Evolutionary conservation across 352 stramenopile genomes (phyloP).

Genomic region (Globisporangium okanoganense): DNA sequence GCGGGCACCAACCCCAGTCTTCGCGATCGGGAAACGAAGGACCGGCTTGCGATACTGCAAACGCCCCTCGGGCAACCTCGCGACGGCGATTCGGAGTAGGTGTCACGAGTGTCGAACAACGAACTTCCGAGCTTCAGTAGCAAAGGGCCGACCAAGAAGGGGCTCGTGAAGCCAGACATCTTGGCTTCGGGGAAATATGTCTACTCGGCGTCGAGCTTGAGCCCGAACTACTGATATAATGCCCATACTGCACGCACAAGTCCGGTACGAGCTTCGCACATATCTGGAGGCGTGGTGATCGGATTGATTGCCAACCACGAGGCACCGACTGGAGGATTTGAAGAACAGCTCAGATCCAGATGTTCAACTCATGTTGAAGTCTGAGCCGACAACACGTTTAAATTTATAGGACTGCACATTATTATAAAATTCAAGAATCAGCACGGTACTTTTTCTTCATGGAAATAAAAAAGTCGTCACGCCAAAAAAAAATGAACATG

Average conservation of each 20-base stretch:
- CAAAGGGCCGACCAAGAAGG: background rate
- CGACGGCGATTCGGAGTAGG: constrained; percentile 17
- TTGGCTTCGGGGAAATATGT: background rate
- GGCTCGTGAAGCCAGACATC: background rate
- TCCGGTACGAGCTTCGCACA: background rate
- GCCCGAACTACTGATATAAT: background rate
- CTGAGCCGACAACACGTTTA: no score
- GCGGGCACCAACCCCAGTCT: constrained; percentile 23
- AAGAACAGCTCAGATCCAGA: no score
- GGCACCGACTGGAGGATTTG: no score
- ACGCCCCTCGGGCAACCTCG: constrained; percentile 16
- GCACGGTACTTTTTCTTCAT: no score
- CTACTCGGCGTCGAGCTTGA: background rate
- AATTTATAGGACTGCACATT: no score
- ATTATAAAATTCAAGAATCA: no score
- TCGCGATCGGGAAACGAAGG: constrained; percentile 20
- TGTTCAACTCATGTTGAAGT: no score
- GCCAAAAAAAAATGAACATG: no score
- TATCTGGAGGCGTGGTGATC: background rate
- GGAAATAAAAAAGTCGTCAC: no score
- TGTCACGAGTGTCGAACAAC: constrained; percentile 12
- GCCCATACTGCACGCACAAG: background rate
- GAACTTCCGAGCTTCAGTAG: background rate
- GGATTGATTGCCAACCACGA: no score
- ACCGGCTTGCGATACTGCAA: constrained; percentile 5